Percentiles rank a stretch among this genome's conserved stretches.
Evolutionary conservation across 1,139 yeast genomes (phyloP).

Genomic region (Suhomyces wounanorum): DNA sequence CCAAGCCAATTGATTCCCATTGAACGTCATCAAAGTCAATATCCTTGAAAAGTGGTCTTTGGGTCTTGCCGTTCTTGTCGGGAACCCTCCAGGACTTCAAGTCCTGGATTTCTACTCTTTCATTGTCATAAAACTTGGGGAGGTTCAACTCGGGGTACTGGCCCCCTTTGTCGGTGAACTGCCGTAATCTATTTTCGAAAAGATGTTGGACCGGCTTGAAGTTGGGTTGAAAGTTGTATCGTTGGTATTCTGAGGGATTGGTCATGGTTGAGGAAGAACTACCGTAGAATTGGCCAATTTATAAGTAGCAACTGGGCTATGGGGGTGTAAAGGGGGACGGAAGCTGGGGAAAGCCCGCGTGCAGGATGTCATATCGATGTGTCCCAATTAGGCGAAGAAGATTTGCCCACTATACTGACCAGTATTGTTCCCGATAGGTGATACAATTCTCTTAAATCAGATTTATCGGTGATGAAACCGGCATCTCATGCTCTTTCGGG

Average conservation of each 20-base stretch:
- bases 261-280: conserved; percentile 5
- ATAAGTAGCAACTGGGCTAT: conserved; percentile 1
- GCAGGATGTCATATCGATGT: conserved; percentile 4
- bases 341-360: conserved; percentile 6
- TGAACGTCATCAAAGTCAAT: conserved; percentile 49
- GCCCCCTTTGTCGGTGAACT: conserved; percentile 73
- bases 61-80: conserved; percentile 47
- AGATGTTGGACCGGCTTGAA: conserved; percentile 82
- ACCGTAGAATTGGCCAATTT: background rate
- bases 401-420: background rate
- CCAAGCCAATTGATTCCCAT: conserved; percentile 65
- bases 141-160: conserved; percentile 69
- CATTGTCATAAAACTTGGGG: conserved; percentile 77
- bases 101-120: conserved; percentile 50
- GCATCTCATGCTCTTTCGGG: background rate
- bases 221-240: conserved; percentile 62
- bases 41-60: conserved; percentile 76
- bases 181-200: conserved; percentile 77
- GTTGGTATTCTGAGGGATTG: conserved; percentile 22
- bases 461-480: background rate
- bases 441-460: background rate
- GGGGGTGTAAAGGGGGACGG: conserved; percentile 8
- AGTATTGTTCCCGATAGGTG: background rate
- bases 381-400: background rate
- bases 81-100: conserved; percentile 69